phyloP scores from a whole-genome alignment of 108 stramenopile genomes.

The Conticribra weissflogii region DNA sequence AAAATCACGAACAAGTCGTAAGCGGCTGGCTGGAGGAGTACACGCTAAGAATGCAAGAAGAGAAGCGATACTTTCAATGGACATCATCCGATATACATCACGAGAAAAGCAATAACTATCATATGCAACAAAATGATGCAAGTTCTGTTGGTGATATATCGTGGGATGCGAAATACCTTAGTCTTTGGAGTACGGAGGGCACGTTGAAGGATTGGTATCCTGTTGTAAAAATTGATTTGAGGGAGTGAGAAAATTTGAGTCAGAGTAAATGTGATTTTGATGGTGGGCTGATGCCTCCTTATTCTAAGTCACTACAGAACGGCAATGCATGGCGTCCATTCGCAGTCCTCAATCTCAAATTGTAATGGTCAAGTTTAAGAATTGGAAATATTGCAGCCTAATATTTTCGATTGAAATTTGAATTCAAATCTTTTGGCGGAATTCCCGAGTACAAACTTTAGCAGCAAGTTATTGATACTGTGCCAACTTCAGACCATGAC shows the following conservation, averaged over 20 bases:
- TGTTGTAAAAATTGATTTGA: conserved; percentile 39
- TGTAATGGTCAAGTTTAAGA: not conserved
- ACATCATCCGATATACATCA: too few species aligned
- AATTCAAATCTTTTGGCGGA: too few species aligned
- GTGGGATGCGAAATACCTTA: conserved; percentile 40
- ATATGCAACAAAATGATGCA: not conserved
- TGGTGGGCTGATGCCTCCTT: conserved; percentile 2
- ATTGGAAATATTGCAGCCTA: not conserved
- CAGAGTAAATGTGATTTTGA: too few species aligned
- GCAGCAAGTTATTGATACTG: too few species aligned
- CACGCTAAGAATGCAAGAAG: conserved; percentile 10
- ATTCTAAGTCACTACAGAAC: too few species aligned
- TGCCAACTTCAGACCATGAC: too few species aligned
- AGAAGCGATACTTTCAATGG: conserved; percentile 15
- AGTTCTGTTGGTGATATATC: not conserved
- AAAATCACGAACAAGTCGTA: conserved; percentile 25
- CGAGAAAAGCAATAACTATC: not conserved
- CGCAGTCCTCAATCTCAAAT: not conserved
- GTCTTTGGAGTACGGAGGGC: conserved; percentile 49
- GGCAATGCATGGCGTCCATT: not conserved
- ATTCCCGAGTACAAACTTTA: too few species aligned
- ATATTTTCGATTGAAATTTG: too few species aligned
- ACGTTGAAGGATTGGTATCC: conserved; percentile 41
- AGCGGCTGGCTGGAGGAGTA: conserved; percentile 28
- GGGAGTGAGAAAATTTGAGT: too few species aligned